Conservation (phyloP, 2,329 filamentous ascomycete genomes). For the Colletotrichum destructivum region DNA sequence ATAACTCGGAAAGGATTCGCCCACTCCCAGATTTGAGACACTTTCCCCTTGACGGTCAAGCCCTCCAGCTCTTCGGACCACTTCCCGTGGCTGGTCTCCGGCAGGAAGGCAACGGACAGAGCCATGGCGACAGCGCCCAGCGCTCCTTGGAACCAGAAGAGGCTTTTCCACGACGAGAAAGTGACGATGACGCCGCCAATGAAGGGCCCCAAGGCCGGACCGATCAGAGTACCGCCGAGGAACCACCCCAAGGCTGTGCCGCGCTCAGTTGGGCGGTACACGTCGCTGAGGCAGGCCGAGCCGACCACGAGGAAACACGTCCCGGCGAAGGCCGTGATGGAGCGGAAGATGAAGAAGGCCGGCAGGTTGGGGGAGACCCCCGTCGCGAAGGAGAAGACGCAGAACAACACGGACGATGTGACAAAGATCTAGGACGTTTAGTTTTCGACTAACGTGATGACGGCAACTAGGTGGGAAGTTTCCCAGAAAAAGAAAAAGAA, state of each 20-base stretch:
- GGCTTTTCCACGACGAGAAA: constrained; percentile 75
- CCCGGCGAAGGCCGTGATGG: constrained; percentile 79
- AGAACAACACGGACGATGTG: constrained; percentile 63
- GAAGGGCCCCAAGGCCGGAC: constrained; percentile 75
- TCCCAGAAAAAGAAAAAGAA: too few species aligned
- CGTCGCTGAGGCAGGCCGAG: constrained; percentile 71
- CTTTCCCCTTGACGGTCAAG: constrained; percentile 64
- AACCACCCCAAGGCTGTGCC: constrained; percentile 79
- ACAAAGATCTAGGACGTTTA: constrained; percentile 44
- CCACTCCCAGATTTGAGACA: constrained; percentile 57
- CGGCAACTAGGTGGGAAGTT: background rate
- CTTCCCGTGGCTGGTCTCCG: constrained; percentile 78
- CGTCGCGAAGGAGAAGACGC: constrained; percentile 75
- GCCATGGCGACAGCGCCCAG: constrained; percentile 71
- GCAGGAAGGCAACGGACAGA: constrained; percentile 72
- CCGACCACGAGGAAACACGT: constrained; percentile 79
- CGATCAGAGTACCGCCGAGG: constrained; percentile 75
- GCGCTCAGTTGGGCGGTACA: constrained; percentile 73
- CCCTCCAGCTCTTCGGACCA: constrained; percentile 74
- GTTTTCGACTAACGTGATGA: constrained; percentile 2
- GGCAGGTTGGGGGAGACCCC: constrained; percentile 77
- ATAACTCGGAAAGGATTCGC: constrained; percentile 77
- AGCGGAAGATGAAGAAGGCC: constrained; percentile 77
- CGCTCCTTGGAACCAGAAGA: constrained; percentile 80
- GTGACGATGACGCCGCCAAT: constrained; percentile 80